Base-by-base conservation (phyloP, 1,139 yeast species). In the Debaryomyces udenii region DNA sequence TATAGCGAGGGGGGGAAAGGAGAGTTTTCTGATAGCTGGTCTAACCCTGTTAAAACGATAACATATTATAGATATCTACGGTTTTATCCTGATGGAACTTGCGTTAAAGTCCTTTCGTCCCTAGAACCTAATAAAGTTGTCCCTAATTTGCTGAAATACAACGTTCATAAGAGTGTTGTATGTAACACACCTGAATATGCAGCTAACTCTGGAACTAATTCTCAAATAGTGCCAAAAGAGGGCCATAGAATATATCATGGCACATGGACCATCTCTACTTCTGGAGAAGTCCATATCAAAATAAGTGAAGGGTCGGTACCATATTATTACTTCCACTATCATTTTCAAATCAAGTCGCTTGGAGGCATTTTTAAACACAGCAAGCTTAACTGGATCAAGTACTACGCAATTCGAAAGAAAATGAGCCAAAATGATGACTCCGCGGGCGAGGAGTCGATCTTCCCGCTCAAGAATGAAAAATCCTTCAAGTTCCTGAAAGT, bases 31-130 rank as follows among this genome's bases (percentile, higher is more conserved):
- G 76, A 72, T 30, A 76, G 87, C n/a, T 81, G 94, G 86, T 64
- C 75, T 31, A 80, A 81, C 45, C 96, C 97, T 0, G 78, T 87
- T 14, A 80, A 87, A 52, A 80, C 90, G 58, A 86, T 91, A 37
- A 88, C 96, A 0, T 93, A 91, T 57, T 93, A 88, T 60, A 70
- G 99, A 45, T 93, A 89, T 59, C 62, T 86, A 28, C 69, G 97
- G 43, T 90, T 93, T 56, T 87, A 76, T 55, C 83, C 84, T 0
- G 86, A 87, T 54, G 98, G 98, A 0, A 69, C 76, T 0, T 86
- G 89, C 44, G 61, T 84, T 29, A 79, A 85, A 55, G 73, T 84
- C 16, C 69, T 86, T 14, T 76, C 93, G 0, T 75, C 83, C 3
- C 68, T 80, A 42, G 89, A 85, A 47, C 96, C 96, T 0, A 55